Base-by-base conservation (phyloP, 1,284 basidiomycete genomes). In the Ceratobasidium sp. region DNA sequence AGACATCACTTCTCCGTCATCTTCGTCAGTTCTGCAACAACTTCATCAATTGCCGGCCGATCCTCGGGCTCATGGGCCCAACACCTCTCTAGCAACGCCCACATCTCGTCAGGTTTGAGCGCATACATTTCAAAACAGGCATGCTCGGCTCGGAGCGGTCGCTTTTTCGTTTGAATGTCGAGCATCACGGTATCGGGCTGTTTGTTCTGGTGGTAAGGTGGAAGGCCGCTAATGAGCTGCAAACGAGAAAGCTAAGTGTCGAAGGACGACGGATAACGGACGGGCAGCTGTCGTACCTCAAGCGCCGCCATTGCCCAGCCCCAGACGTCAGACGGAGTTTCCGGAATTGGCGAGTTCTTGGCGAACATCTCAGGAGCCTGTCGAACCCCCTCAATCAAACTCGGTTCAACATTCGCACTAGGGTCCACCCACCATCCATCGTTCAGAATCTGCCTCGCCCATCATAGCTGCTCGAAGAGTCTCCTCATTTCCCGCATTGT, bases 241-340 rank as follows among this genome's bases (percentile, higher is more conserved):
- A 48, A 52, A 12, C 33, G 38, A 38, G 48, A 13, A 9, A 4
- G 23, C 10, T 44, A 1, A 65, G 48, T 3, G 13, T n/a, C 26
- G 40, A 42, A 17, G 33, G 1, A 33, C 33, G 33, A 33, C 33
- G 5, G 15, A 42, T 12, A 38, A 23, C n/a, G 38, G 10, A 5
- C 20, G 20, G 15, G n/a, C 13, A 12, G 3, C 9, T 52, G 5
- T 23, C 56, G 28, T 38, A 64, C 71, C 71, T 74, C 71, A 59
- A 74, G 71, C 15, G 71, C 59, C 4, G 59, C 59, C 71, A 74
- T 74, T 12, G 71, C 71, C 71, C 69, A 74, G 48, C 71, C 71
- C 71, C 71, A 74, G n/a, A 74, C 28, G n/a, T 74, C 71, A 38
- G 28, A 74, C 2, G 57, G 44, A 15, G 71, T 74, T 23, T 64